Base-by-base conservation (phyloP, 2,329 filamentous ascomycete species). In the Lasiodiplodia gonubiensis region DNA sequence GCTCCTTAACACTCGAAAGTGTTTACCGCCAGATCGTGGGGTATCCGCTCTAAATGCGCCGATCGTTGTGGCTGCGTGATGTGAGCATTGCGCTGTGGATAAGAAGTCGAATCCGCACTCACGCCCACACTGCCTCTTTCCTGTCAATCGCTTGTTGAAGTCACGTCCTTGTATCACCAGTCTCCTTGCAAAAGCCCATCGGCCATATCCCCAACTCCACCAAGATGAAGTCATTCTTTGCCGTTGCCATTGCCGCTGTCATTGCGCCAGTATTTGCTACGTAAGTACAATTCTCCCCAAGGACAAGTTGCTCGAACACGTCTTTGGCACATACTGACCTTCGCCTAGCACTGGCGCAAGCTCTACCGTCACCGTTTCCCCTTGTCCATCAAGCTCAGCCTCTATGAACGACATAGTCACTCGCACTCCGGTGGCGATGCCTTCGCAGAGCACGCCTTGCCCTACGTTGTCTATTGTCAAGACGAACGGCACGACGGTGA, bases 401-500 rank as follows among this genome's bases (percentile, higher is more conserved):
- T 37, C 66, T 10, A 25, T 37, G 18, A 35, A 39, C 10, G 66
- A 67, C 39, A 51, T 67, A 5, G 51, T 67, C 27, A 63, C 66
- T 2, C 66, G 66, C 51, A 46, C 51, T 6, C 66, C 66, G 23
- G 51, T 55, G 16, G 21, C 23, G 2, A 30, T 39, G 37, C 18
- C 12, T 14, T 35, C 64, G 37, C 37, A 39, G 30, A 57, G 35
- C 30, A 64, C 66, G 1, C 66, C 66, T 10, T 63, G 55, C 30
- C 55, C 66, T 4, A 63, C 66, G 21, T 21, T 67, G 33, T 23
- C 37, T 21, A 54, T 42, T 25, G 59, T 67, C n/a, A 55, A 35
- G 57, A 55, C 66, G 14, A 67, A 64, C 37, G 66, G 59, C 12
- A 64, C 64, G 18, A 30, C 51, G 12, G 51, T 67, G 11, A 67